Conservation (phyloP, 805 yeast species). For the Kluyveromyces lactis region DNA sequence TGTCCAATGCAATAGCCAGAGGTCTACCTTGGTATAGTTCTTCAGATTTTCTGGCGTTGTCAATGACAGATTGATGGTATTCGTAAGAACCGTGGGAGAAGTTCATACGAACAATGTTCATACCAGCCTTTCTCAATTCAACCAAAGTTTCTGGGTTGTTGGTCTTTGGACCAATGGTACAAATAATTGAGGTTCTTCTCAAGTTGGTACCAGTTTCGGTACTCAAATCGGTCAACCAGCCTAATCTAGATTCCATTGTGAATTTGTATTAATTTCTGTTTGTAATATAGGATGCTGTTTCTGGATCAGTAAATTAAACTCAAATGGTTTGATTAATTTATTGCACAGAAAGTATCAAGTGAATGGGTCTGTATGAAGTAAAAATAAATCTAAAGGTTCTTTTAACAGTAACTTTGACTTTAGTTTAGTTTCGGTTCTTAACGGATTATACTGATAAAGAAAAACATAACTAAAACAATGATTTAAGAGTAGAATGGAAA, state of each 20-base stretch:
- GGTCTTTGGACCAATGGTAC: constrained; percentile 98
- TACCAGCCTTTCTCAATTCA: constrained; percentile 90
- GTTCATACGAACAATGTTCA: constrained; percentile 97
- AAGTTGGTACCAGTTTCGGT: constrained; percentile 68
- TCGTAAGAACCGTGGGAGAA: constrained; percentile 98
- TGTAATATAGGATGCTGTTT: too few relatives aligned
- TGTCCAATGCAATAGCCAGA: constrained; percentile 94
- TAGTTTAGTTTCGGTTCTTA: too few relatives aligned
- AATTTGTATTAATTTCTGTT: too few relatives aligned
- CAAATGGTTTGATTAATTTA: too few relatives aligned
- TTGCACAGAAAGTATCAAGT: too few relatives aligned
- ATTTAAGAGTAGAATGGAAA: too few relatives aligned
- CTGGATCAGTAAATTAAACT: too few relatives aligned
- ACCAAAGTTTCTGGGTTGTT: constrained; percentile 79
- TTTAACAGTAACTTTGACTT: too few relatives aligned
- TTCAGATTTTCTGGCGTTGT: constrained; percentile 93
- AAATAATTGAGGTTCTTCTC: constrained; percentile 95
- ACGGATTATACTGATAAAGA: too few relatives aligned
- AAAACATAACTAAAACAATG: too few relatives aligned
- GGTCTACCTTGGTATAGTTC: constrained; percentile 91
- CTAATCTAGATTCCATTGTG: constrained; percentile 46
- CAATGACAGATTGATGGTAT: constrained; percentile 94
- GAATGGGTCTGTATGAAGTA: too few relatives aligned
- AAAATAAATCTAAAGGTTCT: too few relatives aligned
- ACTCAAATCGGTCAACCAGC: constrained; percentile 80